Percentiles rank a stretch among this genome's conserved stretches.
These are phyloP conservation scores for Pyrenula massariospora DNA, from an alignment of 495 filamentous ascomycete genomes.

Conservation along the genomic window DNA sequence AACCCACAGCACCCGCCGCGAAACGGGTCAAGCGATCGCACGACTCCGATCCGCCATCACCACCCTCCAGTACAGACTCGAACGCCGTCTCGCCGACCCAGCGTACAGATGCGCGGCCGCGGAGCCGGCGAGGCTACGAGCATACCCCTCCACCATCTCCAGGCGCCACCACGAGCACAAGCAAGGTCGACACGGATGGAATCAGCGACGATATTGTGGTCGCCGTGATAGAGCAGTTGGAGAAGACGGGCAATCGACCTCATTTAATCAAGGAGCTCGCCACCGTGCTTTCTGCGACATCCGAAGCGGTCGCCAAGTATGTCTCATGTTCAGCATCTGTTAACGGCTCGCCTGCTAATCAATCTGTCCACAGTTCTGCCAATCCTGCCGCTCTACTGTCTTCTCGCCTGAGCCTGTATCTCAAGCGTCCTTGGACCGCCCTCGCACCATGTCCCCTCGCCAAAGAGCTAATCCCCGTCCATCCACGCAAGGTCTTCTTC, in stretches of 20 bases:
- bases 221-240: conserved; percentile 79
- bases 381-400: conserved; percentile 93
- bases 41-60: conserved; percentile 40
- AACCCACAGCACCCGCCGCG: conserved; percentile 46
- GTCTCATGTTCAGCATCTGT: conserved; percentile 16
- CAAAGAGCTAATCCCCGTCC: conserved; percentile 84
- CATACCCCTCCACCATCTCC: conserved; percentile 86
- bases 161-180: conserved; percentile 32
- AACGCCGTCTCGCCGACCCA: conserved; percentile 18
- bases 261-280: conserved; percentile 93
- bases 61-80: conserved; percentile 29
- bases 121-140: conserved; percentile 40
- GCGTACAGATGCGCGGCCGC: conserved; percentile 32
- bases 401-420: conserved; percentile 76
- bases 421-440: conserved; percentile 79
- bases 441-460: conserved; percentile 74
- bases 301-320: conserved; percentile 85
- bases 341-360: conserved; percentile 19
- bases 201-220: conserved; percentile 94
- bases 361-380: conserved; percentile 56
- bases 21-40: conserved; percentile 87
- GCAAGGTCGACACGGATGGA: conserved; percentile 73
- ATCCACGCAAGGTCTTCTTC: conserved; percentile 92
- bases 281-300: conserved; percentile 58
- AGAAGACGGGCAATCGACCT: conserved; percentile 84